These are phyloP conservation scores for Puccinia hordei DNA, from an alignment of 1,284 basidiomycete genomes.

Conservation along the genomic window DNA sequence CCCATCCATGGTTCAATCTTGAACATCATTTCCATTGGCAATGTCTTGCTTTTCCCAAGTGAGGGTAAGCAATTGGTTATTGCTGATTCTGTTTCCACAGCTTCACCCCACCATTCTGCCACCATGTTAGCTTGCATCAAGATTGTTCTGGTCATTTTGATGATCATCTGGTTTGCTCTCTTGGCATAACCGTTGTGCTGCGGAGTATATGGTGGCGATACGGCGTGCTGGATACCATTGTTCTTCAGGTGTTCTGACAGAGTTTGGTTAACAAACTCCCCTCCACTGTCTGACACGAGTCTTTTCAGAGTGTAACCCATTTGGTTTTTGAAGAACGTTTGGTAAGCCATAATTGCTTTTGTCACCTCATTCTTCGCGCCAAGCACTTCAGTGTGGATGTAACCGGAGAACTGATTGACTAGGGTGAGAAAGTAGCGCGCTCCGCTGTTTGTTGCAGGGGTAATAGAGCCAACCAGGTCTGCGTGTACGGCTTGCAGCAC, in stretches of 20 bases:
- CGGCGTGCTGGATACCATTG: background rate
- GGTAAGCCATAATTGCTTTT: background rate
- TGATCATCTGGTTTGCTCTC: background rate
- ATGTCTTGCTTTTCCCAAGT: background rate
- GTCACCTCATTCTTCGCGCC: no score
- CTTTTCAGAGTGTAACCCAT: background rate
- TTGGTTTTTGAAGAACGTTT: background rate
- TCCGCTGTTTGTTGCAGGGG: background rate
- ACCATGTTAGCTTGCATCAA: background rate
- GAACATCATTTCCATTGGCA: background rate
- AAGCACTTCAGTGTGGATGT: background rate
- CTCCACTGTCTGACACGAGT: background rate
- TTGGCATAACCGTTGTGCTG: conserved; percentile 14
- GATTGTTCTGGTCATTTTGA: background rate
- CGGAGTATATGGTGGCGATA: background rate
- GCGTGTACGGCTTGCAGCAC: background rate
- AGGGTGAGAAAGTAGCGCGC: background rate
- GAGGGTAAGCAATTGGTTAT: background rate
- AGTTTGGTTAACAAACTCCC: background rate
- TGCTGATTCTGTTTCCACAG: background rate
- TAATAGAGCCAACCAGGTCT: background rate
- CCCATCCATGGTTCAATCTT: background rate
- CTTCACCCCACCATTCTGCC: background rate
- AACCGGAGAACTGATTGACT: background rate
- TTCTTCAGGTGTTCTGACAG: background rate